phyloP scores from a whole-genome alignment of 2,329 filamentous ascomycete species.

The Colletotrichum salicis region DNA sequence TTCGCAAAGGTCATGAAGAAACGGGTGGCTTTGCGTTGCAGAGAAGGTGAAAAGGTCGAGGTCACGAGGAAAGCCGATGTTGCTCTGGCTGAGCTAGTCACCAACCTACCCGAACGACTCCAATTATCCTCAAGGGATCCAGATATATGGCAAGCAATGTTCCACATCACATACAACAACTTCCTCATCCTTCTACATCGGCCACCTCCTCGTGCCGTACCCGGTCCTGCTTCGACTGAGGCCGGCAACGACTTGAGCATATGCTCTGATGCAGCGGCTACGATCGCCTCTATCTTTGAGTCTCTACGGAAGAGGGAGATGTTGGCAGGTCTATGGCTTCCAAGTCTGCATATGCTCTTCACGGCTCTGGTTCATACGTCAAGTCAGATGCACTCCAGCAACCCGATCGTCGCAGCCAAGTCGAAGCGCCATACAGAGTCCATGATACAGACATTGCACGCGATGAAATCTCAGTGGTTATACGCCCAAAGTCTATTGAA shows the following conservation, averaged over 20 bases:
- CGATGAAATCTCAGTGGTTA: slow-evolving; percentile 44
- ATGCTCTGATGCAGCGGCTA: slow-evolving; percentile 43
- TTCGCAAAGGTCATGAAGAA: slow-evolving; percentile 51
- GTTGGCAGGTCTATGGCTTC: slow-evolving; percentile 43
- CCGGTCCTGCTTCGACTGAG: slow-evolving; percentile 25
- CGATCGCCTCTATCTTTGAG: slow-evolving; percentile 45
- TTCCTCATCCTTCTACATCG: slow-evolving; percentile 49
- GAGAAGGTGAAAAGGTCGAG: slow-evolving; percentile 38
- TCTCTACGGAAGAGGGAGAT: slow-evolving; percentile 39
- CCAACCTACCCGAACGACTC: slow-evolving; percentile 42
- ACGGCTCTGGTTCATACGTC: slow-evolving; percentile 45
- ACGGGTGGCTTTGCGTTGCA: slow-evolving; percentile 35
- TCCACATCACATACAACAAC: slow-evolving; percentile 49
- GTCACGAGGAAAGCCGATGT: slow-evolving; percentile 45
- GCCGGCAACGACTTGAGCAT: slow-evolving; percentile 42
- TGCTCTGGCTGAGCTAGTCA: slow-evolving; percentile 44
- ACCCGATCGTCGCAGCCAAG: slow-evolving; percentile 45
- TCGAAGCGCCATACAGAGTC: slow-evolving; percentile 43
- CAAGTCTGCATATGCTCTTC: slow-evolving; percentile 43
- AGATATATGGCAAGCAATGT: slow-evolving; percentile 44
- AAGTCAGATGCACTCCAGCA: slow-evolving; percentile 42
- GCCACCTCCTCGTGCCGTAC: slow-evolving; percentile 37
- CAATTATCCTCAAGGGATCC: slow-evolving; percentile 38
- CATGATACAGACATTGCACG: slow-evolving; percentile 42
- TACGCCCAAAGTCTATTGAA: slow-evolving; percentile 45